Evolutionary conservation across 352 stramenopile species (phyloP), one percentile per base, ranked within the genome.

Genomic region (Phytopythium montanum): DNA sequence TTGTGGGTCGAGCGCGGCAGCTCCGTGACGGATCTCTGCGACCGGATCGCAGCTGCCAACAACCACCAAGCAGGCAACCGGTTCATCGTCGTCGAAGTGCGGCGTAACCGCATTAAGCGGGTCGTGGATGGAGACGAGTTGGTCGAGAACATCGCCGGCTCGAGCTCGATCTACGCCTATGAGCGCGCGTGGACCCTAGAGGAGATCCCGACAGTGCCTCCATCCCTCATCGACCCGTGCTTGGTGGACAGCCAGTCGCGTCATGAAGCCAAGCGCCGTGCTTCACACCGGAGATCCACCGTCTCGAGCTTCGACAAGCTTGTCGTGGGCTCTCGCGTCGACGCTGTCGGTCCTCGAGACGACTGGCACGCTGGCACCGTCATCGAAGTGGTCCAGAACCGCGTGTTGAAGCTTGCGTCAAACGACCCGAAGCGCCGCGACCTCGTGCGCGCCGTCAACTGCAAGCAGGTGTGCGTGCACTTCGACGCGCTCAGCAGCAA

Each of bases 401-500:
- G 31, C 16, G 49, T 45, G 23, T 48, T 49, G 16, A 60, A 52
- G 26, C 49, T 57, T 2, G 33, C 18, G 12, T 39, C 53, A 2
- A 39, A 28, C 28, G 38, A 59, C 53, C 23, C 53, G 21, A 16
- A 16, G 25, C 53, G 26, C 8, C 53, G 53, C 36, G 38, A 59
- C 14, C 53, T 59, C 36, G 19, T 59, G 18, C 53, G 53, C 26
- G 53, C 53, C 8, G 53, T 59, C 53, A 59, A 59, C 53, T 51
- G 53, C 53, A 59, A 59, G 25, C 53, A 59, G 14, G 70, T 87
- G 25, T 79, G 73, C 25, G 75, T 92, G 36, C 81, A 90, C 48
- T 92, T 92, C 39, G 82, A 92, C 54, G 75, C 73, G 8, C 85
- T 86, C 50, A 87, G 73, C 51, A 68, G 65, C 54, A 90, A 89